Percentiles rank a stretch among this genome's conserved stretches.
These are phyloP conservation scores for Cyclocybe cylindracea DNA, from an alignment of 768 basidiomycete genomes.

Conservation along the genomic window DNA sequence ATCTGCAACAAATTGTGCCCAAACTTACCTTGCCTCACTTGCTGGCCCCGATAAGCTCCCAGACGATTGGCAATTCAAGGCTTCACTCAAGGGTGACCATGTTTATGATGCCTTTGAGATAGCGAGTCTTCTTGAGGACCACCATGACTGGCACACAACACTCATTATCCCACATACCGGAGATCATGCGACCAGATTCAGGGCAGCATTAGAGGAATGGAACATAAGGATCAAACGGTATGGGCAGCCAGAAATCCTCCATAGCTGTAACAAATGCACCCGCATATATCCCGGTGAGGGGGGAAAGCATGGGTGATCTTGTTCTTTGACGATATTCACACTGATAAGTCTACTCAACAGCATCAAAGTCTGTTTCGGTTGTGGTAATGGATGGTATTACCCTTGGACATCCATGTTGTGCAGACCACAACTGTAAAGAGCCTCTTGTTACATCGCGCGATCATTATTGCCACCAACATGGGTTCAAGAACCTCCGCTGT, in stretches of 20 bases:
- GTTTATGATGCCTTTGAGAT: slow-evolving; percentile 3
- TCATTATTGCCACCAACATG: slow-evolving; percentile 7
- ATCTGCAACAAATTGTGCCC: slow-evolving; percentile 12
- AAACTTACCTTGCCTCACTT: background rate
- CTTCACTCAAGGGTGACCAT: background rate
- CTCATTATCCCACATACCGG: slow-evolving; percentile 3
- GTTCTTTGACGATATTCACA: background rate
- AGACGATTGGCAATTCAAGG: background rate
- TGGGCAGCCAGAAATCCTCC: too few relatives aligned
- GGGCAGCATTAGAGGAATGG: too few relatives aligned
- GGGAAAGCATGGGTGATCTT: background rate
- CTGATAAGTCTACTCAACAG: background rate
- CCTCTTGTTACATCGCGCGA: background rate
- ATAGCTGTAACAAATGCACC: background rate
- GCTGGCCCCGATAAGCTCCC: background rate
- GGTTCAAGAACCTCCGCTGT: background rate
- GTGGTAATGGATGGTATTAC: slow-evolving; percentile 14
- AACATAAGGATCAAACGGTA: too few relatives aligned
- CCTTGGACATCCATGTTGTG: slow-evolving; percentile 12
- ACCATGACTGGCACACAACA: background rate
- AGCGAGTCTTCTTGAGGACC: slow-evolving; percentile 4
- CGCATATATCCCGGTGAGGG: background rate
- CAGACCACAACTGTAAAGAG: slow-evolving; percentile 5
- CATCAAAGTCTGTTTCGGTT: background rate
- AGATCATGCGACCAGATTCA: too few relatives aligned